A percentile compares a stretch with the other conserved stretches of the same genome.
Conservation (phyloP, 1,284 basidiomycete species). For the Coriolopsis trogii region DNA sequence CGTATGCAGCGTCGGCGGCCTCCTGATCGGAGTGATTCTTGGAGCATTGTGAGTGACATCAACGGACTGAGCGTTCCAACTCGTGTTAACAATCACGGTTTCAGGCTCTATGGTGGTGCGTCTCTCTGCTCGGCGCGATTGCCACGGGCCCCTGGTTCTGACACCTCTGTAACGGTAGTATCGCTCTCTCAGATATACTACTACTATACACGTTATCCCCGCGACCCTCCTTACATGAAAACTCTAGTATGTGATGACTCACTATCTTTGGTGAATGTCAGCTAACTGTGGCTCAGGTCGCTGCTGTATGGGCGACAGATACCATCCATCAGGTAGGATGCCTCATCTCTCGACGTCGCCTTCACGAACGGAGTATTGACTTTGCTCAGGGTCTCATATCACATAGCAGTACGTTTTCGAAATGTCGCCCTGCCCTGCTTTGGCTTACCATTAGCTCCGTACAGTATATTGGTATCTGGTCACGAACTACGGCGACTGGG, state of each 20-base stretch:
- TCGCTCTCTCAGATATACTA: constrained; percentile 57
- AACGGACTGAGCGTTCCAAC: neutral
- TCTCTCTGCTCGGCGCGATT: neutral
- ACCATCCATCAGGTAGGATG: constrained; percentile 48
- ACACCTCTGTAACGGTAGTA: constrained; percentile 37
- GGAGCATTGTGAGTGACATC: constrained; percentile 42
- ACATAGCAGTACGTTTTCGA: constrained; percentile 44
- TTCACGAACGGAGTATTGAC: neutral
- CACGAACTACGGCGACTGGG: constrained; percentile 44
- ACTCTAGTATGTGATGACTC: constrained; percentile 37
- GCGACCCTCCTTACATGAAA: constrained; percentile 55
- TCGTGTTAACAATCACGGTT: neutral
- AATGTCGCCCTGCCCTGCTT: neutral
- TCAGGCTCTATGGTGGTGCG: constrained; percentile 50
- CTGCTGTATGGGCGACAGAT: constrained; percentile 49
- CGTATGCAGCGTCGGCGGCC: constrained; percentile 37
- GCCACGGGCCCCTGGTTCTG: neutral
- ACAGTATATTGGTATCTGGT: constrained; percentile 58
- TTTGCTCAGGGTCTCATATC: constrained; percentile 41
- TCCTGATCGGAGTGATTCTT: constrained; percentile 48
- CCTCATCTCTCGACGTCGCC: neutral
- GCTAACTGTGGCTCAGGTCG: constrained; percentile 41
- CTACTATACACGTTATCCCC: constrained; percentile 53
- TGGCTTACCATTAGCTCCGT: neutral
- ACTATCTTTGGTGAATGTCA: neutral